A percentile compares a stretch with the other conserved stretches of the same genome.
phyloP scores from a whole-genome alignment of 1,284 basidiomycete genomes.

The Phlebopus sp. region DNA sequence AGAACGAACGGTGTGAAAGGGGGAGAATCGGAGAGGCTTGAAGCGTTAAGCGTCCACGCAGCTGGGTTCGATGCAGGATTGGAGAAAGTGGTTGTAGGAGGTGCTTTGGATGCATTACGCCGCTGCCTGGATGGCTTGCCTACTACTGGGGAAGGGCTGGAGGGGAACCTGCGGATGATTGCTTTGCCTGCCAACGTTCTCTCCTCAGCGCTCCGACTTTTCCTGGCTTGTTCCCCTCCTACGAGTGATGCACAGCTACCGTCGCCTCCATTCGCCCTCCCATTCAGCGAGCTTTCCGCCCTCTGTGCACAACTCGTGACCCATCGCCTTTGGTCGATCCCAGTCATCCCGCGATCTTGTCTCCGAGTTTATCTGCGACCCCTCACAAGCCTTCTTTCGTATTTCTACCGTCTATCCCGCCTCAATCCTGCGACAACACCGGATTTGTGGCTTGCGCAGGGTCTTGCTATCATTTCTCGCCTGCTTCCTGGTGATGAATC shows the following conservation, averaged over 20 bases:
- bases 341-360: conserved; percentile 13
- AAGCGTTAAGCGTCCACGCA: conserved; percentile 35
- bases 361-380: conserved; percentile 45
- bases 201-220: conserved; percentile 54
- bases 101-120: conserved; percentile 16
- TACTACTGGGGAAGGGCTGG: not conserved
- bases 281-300: conserved; percentile 51
- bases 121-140: conserved; percentile 7
- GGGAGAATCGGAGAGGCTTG: conserved; percentile 60
- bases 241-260: conserved; percentile 29
- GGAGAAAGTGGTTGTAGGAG: conserved; percentile 19
- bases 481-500: conserved; percentile 70
- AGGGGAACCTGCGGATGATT: not conserved
- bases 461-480: conserved; percentile 50
- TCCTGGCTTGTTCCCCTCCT: conserved; percentile 53
- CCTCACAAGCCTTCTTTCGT: conserved; percentile 48
- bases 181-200: conserved; percentile 34
- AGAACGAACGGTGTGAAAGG: conserved; percentile 65
- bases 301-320: conserved; percentile 47
- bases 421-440: conserved; percentile 50
- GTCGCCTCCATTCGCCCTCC: conserved; percentile 53
- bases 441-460: conserved; percentile 64
- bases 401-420: conserved; percentile 57
- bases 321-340: conserved; percentile 48
- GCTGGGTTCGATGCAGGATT: conserved; percentile 43